These are phyloP conservation scores for Taiwanofungus camphoratus DNA, from an alignment of 1,284 basidiomycete species.

Conservation along the genomic window DNA sequence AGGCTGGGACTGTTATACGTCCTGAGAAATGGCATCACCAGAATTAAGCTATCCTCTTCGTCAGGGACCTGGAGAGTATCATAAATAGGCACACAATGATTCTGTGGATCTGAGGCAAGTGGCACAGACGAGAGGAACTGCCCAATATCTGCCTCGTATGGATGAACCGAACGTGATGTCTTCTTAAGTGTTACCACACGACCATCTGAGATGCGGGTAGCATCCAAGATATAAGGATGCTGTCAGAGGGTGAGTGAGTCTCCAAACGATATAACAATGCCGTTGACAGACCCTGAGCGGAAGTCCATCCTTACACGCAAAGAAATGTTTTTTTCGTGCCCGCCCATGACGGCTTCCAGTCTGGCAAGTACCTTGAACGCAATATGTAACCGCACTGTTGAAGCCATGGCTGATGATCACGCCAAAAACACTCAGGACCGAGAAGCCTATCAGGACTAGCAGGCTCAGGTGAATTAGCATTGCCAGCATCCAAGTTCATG, in stretches of 20 bases:
- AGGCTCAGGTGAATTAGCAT: no score
- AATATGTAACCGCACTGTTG: conserved; percentile 13
- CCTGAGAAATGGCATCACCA: conserved; percentile 22
- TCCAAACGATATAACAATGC: neutral
- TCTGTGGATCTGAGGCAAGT: conserved; percentile 8
- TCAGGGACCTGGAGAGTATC: conserved; percentile 13
- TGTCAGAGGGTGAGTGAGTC: neutral
- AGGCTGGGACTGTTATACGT: conserved; percentile 9
- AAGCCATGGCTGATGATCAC: conserved; percentile 12
- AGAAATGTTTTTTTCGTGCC: neutral
- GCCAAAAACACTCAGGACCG: conserved; percentile 6
- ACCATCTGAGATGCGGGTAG: conserved; percentile 20
- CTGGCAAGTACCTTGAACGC: conserved; percentile 12
- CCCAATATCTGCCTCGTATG: conserved; percentile 15
- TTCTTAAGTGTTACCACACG: conserved; percentile 21
- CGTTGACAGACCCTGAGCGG: neutral
- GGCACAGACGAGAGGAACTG: conserved; percentile 6
- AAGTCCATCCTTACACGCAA: conserved; percentile 7
- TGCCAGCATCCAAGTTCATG: no score
- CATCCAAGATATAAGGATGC: conserved; percentile 19
- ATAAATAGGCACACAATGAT: conserved; percentile 17
- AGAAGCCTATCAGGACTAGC: no score
- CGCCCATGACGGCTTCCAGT: conserved; percentile 14
- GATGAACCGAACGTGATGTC: conserved; percentile 7
- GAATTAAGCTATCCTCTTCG: conserved; percentile 6